Evolutionary conservation across 2,329 filamentous ascomycete species (phyloP).

Genomic region (Fragosphaeria purpurea): DNA sequence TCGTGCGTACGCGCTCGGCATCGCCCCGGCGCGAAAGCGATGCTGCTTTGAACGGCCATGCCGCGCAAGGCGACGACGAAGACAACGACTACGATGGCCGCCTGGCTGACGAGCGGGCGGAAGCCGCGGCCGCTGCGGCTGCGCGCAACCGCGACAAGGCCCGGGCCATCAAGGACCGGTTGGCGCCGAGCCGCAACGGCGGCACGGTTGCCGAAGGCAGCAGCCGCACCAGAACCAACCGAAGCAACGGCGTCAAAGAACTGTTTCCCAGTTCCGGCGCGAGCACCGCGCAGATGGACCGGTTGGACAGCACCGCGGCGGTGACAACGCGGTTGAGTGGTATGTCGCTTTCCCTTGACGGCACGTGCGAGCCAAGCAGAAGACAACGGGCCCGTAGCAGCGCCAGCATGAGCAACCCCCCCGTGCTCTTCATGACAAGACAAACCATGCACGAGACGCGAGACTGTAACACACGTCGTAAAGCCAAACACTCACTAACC

Average conservation of each 20-base stretch:
- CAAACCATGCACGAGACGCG: background rate
- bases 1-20: slow-evolving; percentile 37
- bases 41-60: slow-evolving; percentile 10
- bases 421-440: background rate
- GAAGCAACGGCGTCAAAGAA: slow-evolving; percentile 25
- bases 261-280: slow-evolving; percentile 38
- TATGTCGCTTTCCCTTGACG: slow-evolving; percentile 13
- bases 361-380: background rate
- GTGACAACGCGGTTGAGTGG: slow-evolving; percentile 14
- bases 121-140: slow-evolving; percentile 12
- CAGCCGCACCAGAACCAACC: no score
- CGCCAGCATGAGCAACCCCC: slow-evolving; percentile 10
- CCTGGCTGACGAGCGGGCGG: slow-evolving; percentile 14
- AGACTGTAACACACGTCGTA: no score
- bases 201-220: no score
- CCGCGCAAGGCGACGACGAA: slow-evolving; percentile 20
- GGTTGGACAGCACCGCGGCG: slow-evolving; percentile 18
- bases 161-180: slow-evolving; percentile 34
- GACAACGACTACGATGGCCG: slow-evolving; percentile 18
- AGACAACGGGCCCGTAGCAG: slow-evolving; percentile 5
- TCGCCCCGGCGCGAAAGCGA: slow-evolving; percentile 38
- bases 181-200: slow-evolving; percentile 29
- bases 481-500: background rate
- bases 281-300: slow-evolving; percentile 25
- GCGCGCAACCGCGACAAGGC: slow-evolving; percentile 33